These are phyloP conservation scores for Neospora caninum DNA, from an alignment of 169 alveolate genomes.

Conservation along the genomic window DNA sequence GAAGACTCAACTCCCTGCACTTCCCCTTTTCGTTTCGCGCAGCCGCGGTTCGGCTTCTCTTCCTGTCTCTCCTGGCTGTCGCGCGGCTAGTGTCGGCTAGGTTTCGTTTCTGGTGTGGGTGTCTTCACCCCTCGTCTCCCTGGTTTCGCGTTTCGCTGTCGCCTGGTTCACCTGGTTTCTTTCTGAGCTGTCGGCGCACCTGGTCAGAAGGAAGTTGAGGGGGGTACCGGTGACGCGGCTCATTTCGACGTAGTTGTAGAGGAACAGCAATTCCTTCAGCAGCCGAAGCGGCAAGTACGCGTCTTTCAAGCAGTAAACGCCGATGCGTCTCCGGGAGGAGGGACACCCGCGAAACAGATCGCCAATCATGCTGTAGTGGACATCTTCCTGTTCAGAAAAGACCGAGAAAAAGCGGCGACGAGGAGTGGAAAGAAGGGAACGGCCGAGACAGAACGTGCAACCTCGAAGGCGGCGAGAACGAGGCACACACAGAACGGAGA, in stretches of 20 bases:
- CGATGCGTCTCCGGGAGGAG: conserved; percentile 97
- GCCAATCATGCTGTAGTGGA: conserved; percentile 96
- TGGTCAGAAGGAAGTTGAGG: conserved; percentile 84
- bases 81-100: no score
- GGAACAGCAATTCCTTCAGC: conserved; percentile 94
- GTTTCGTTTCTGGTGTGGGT: no score
- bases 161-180: not conserved
- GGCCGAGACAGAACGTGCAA: not conserved
- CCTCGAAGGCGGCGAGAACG: not conserved
- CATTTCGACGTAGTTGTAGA: conserved; percentile 98
- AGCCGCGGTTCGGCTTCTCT: no score
- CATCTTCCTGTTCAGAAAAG: conserved; percentile 91
- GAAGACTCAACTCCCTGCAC: no score
- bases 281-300: conserved; percentile 96
- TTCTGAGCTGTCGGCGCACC: conserved; percentile 6
- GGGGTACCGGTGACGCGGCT: conserved; percentile 99
- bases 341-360: conserved; percentile 93
- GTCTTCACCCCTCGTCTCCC: no score
- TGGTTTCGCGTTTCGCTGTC: no score
- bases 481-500: not conserved
- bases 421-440: no score
- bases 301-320: conserved; percentile 99
- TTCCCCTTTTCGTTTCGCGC: no score
- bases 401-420: no score
- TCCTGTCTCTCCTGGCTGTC: no score